Conservation (phyloP, 2,329 filamentous ascomycete species). For the Didymella sp. region DNA sequence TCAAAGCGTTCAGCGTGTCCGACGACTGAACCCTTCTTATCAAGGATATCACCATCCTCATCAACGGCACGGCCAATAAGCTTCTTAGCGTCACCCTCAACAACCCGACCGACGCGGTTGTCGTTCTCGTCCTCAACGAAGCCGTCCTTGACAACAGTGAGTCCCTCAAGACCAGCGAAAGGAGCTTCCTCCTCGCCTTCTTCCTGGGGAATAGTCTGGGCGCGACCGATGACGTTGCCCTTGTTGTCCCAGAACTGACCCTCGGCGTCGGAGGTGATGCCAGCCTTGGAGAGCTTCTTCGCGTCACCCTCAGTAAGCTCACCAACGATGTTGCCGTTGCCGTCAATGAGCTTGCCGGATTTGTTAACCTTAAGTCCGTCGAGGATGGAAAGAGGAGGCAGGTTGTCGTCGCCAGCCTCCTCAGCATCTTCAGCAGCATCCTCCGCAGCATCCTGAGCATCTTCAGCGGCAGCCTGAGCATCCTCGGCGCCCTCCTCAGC, state of each 20-base stretch:
- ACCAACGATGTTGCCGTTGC: conserved; percentile 56
- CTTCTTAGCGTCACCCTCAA: conserved; percentile 60
- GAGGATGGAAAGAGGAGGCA: conserved; percentile 58
- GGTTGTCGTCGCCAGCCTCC: conserved; percentile 41
- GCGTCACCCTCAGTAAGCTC: conserved; percentile 60
- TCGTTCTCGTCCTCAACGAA: conserved; percentile 59
- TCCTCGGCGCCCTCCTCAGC: conserved; percentile 44
- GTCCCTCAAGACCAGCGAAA: conserved; percentile 60
- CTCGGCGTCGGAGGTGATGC: conserved; percentile 54
- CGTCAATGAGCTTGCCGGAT: conserved; percentile 58
- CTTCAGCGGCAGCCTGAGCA: conserved; percentile 41
- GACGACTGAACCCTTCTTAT: conserved; percentile 61
- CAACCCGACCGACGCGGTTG: conserved; percentile 58
- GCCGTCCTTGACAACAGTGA: conserved; percentile 58
- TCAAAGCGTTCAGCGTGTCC: conserved; percentile 64
- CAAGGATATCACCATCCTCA: conserved; percentile 61
- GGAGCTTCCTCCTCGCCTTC: conserved; percentile 57
- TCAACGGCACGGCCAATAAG: conserved; percentile 59
- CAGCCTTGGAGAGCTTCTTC: conserved; percentile 61
- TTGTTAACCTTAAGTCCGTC: conserved; percentile 60
- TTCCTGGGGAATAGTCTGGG: conserved; percentile 56
- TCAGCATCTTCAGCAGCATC: conserved; percentile 44
- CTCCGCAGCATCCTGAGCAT: conserved; percentile 44
- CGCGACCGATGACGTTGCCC: conserved; percentile 60
- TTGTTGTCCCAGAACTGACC: conserved; percentile 63